Percentiles rank a stretch among this genome's conserved stretches.
These are phyloP conservation scores for Cercospora sp. DNA, from an alignment of 2,329 filamentous ascomycete genomes.

Conservation along the genomic window DNA sequence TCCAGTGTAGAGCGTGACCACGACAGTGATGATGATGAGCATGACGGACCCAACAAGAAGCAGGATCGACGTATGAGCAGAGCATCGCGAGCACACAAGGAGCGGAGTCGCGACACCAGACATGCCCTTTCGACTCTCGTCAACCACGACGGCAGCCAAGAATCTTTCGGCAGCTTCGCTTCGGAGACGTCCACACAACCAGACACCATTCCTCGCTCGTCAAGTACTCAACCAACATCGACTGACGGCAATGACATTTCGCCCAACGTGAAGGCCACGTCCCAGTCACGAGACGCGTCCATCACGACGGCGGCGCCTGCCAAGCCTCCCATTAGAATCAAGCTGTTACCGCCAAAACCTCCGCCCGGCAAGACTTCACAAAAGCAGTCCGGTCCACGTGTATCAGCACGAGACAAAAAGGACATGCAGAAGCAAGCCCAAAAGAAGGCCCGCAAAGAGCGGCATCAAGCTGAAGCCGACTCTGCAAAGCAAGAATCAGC, in stretches of 20 bases:
- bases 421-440: conserved; percentile 46
- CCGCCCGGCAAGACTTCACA: conserved; percentile 39
- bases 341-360: conserved; percentile 40
- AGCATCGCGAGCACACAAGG: conserved; percentile 43
- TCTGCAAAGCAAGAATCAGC: conserved; percentile 24
- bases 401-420: conserved; percentile 42
- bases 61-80: conserved; percentile 50
- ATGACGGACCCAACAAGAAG: conserved; percentile 55
- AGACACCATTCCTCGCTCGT: conserved; percentile 32
- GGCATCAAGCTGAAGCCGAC: conserved; percentile 35
- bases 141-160: conserved; percentile 38
- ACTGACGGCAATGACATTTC: conserved; percentile 23
- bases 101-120: conserved; percentile 32
- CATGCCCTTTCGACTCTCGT: conserved; percentile 38
- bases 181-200: conserved; percentile 38
- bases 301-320: conserved; percentile 16
- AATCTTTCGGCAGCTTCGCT: conserved; percentile 38
- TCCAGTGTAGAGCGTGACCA: conserved; percentile 55
- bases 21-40: conserved; percentile 53
- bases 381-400: conserved; percentile 40
- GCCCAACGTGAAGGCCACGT: conserved; percentile 17
- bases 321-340: conserved; percentile 37
- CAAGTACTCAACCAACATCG: conserved; percentile 24
- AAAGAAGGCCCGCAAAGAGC: conserved; percentile 45
- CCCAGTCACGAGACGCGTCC: conserved; percentile 10